phyloP scores from a whole-genome alignment of 805 yeast genomes.

The Ascoidea asiatica region DNA sequence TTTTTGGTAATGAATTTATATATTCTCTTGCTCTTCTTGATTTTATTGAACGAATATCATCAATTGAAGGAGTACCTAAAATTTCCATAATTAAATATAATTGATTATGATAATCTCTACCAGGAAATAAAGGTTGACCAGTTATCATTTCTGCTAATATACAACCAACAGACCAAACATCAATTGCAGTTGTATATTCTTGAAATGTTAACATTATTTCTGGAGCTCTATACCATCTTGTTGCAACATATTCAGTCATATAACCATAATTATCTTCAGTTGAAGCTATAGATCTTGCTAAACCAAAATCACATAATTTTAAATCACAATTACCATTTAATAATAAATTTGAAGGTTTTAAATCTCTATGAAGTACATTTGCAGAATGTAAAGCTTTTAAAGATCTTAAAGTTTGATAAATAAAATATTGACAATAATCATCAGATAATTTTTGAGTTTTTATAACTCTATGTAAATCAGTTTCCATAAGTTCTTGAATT shows the following conservation, averaged over 20 bases:
- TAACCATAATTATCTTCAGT: slow-evolving; percentile 34
- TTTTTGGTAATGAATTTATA: slow-evolving; percentile 51
- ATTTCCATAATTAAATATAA: slow-evolving; percentile 51
- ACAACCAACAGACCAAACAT: slow-evolving; percentile 74
- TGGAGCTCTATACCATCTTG: slow-evolving; percentile 78
- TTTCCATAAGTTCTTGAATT: slow-evolving; percentile 68
- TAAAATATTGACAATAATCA: slow-evolving; percentile 58
- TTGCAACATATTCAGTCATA: slow-evolving; percentile 73
- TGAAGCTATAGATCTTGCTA: slow-evolving; percentile 45
- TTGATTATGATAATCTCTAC: slow-evolving; percentile 61
- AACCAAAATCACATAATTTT: slow-evolving; percentile 69
- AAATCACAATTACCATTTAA: slow-evolving; percentile 60
- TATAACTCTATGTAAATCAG: slow-evolving; percentile 55
- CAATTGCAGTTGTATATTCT: slow-evolving; percentile 64
- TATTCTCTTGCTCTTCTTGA: slow-evolving; percentile 68
- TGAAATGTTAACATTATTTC: slow-evolving; percentile 68
- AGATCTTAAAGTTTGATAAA: slow-evolving; percentile 59
- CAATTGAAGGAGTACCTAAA: slow-evolving; percentile 61
- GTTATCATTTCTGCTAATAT: slow-evolving; percentile 57
- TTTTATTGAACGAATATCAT: slow-evolving; percentile 62
- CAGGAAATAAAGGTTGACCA: slow-evolving; percentile 59
- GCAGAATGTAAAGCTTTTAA: slow-evolving; percentile 61
- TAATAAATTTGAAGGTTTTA: slow-evolving; percentile 61
- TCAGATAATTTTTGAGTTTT: slow-evolving; percentile 41
- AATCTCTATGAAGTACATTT: slow-evolving; percentile 61